Evolutionary conservation across 768 basidiomycete genomes (phyloP), one percentile per base, ranked within the genome.

Genomic region (Stropharia rugosoannulata): DNA sequence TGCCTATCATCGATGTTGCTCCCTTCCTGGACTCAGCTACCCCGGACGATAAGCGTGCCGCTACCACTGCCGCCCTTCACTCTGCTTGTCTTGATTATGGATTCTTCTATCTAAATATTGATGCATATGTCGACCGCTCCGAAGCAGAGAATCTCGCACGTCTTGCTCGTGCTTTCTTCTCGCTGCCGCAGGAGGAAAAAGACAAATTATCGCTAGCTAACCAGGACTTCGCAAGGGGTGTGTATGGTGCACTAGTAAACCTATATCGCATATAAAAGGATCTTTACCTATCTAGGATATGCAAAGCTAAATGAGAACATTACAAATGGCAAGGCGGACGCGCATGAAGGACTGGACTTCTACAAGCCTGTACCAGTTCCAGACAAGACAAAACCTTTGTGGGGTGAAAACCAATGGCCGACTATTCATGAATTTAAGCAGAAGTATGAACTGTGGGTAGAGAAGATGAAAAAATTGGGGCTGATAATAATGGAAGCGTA

Each of bases 371-470:
- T 89, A 1, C 78, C 81, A 43, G 73, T 79, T 22, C 85, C 89
- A 0, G 85, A 93, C 66, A 90, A 81, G 70, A 78, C 81, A 8
- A 83, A 82, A 50, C 81, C 84, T 0, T 69, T 95, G 0, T 87
- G 89, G 84, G 94, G 94, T 11, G 83, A 85, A 68, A 97, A 96
- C 65, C 93, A 91, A 57, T 96, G 91, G 89, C 94, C 93, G 0
- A 61, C 64, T 2, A 57, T 81, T 2, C 75, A 85, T 1, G 70
- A 66, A 0, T 94, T 95, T 64, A 75, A 69, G 54, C 75, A 79
- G 37, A 86, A 79, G 60, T 90, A 88, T 61, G 84, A 90, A 55
- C 64, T 61, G 5, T 96, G 93, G 93, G 74, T 89, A 2, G 81
- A 83, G 62, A 94, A 89, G 77, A 96, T 96, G 95, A 88, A 90